Evolutionary conservation across 2,329 filamentous ascomycete genomes (phyloP), one percentile per base, ranked within the genome.

Genomic region (Pestalotiopsis sp.): DNA sequence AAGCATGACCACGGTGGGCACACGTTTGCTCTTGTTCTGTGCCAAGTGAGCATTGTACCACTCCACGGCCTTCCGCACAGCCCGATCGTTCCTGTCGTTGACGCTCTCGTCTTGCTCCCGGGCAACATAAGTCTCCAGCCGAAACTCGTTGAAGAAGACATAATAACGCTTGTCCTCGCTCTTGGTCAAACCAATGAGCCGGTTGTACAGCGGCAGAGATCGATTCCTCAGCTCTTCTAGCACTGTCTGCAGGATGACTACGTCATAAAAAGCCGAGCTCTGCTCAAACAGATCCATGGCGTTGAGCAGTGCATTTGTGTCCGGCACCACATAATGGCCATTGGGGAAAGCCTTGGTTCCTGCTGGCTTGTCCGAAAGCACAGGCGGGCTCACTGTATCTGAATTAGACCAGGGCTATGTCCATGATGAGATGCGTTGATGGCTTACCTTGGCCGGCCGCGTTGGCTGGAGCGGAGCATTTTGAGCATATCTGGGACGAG

Each of bases 91-190:
- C 67, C 96, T 89, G 79, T 99, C 96, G 78, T 99, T 99, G 81
- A 99, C 96, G 3, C 89, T 92, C 83, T 99, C 96, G 49, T 93
- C 91, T 5, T 86, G 80, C 23, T 91, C 87, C 70, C 96, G 88
- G 36, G 87, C 83, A 62, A 98, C 89, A 76, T 97, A 93, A 0
- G 96, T 99, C 80, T 99, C 97, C 52, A 95, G 85, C 65, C 95
- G 89, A 78, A 99, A 99, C 76, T 99, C 96, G 79, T 99, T 99
- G 88, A 98, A 98, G 80, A 99, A 99, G 65, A 99, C 93, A 77
- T 98, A 98, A 79, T 97, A 98, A 67, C 95, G 90, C 85, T 99
- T 99, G 72, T 97, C 94, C 75, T 97, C 94, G 76, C 95, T 97
- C 81, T 95, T 97, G 52, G 95, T 97, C 71, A 99, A 85, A 25